Evolutionary conservation across 2,329 filamentous ascomycete species (phyloP), one percentile per base, ranked within the genome.

Genomic region (Verticillium dahliae): DNA sequence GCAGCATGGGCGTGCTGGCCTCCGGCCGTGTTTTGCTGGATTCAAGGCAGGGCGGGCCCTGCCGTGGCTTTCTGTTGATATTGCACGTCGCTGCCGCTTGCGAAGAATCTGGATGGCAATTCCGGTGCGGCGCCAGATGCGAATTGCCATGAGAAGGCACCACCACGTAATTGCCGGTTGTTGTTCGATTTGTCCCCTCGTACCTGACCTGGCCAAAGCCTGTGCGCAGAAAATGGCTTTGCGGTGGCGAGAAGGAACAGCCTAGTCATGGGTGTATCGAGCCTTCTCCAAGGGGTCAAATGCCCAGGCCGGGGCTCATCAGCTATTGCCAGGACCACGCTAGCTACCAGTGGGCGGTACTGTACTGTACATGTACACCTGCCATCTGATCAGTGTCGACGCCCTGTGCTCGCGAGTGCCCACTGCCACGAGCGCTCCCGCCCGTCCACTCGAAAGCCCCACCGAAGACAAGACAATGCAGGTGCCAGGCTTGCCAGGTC

Each of bases 381-480:
- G 45, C 45, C 45, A 50, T 50, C 45, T 50, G 45, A 50, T 22
- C 45, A 50, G 18, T 27, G 45, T 50, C 45, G 45, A 27, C 22
- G 45, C 45, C 45, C 45, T 50, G 55, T 57, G 33, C 55, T 57
- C 37, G n/a, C 55, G 33, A 56, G 35, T 37, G 55, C 35, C 55
- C 55, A 57, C 55, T 57, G 35, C 34, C 27, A 56, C 27, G 27
- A 56, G 54, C 13, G 27, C 45, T 50, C 33, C 56, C 56, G 56
- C 56, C 56, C 56, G 35, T 31, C 57, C 57, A 59, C 57, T 59
- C 57, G 57, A 39, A 59, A 39, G 22, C 22, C 57, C 27, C 57
- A 52, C 57, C 57, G 57, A 59, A 15, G 14, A 15, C 27, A 37
- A 37, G 33, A 34, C 34, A 22, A n/a, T 27, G 45, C 45, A 50